phyloP scores from a whole-genome alignment of 148 eudicot genomes.

The Rhododendron ovatum region DNA sequence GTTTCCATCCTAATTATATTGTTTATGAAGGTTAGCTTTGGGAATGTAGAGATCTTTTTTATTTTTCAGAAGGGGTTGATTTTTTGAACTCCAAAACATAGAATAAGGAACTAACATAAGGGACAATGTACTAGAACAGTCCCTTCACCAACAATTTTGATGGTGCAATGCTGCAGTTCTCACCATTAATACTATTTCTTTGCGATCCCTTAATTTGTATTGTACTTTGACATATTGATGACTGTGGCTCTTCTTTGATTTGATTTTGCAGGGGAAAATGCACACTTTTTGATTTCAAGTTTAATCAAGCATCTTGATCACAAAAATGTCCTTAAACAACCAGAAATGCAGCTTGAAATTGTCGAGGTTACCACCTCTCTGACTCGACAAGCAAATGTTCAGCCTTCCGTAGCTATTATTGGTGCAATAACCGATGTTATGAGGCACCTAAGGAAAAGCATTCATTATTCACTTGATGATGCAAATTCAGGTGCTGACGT shows the following conservation, averaged over 20 bases:
- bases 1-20: background rate
- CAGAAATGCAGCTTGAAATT: slow-evolving; percentile 83
- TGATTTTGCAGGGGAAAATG: slow-evolving; percentile 62
- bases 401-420: slow-evolving; percentile 70
- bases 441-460: slow-evolving; percentile 93
- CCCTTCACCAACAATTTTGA: background rate
- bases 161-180: background rate
- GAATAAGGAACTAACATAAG: slow-evolving; percentile 73
- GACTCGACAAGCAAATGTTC: slow-evolving; percentile 57
- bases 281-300: slow-evolving; percentile 70
- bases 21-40: background rate
- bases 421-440: slow-evolving; percentile 81
- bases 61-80: background rate
- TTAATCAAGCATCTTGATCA: slow-evolving; percentile 95
- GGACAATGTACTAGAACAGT: slow-evolving; percentile 73
- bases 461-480: slow-evolving; percentile 74
- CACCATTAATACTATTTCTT: background rate
- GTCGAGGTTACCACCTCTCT: slow-evolving; percentile 66
- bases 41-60: background rate
- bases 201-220: background rate
- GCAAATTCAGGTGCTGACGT: slow-evolving; percentile 58
- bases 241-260: slow-evolving; percentile 10
- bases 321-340: slow-evolving; percentile 80
- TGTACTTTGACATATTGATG: background rate
- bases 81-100: slow-evolving; percentile 24